Conservation (phyloP, 495 filamentous ascomycete genomes). For the Recurvomyces mirabilis region DNA sequence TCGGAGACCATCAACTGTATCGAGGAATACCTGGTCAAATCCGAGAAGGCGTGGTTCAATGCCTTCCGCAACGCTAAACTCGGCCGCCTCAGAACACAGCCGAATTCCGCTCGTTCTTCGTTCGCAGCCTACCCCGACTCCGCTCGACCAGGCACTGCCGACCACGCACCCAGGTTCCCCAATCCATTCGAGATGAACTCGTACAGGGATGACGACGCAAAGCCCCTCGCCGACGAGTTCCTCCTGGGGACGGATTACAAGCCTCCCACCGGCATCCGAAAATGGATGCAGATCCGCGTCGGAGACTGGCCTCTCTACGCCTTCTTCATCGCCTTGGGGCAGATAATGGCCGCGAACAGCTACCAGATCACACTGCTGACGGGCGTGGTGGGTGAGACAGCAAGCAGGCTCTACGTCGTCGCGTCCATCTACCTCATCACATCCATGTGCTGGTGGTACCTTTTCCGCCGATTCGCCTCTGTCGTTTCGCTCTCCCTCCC, state of each 20-base stretch:
- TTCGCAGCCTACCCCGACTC: slow-evolving; percentile 8
- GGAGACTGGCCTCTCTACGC: slow-evolving; percentile 63
- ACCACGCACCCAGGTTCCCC: slow-evolving; percentile 24
- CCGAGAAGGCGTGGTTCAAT: slow-evolving; percentile 55
- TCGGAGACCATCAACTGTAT: slow-evolving; percentile 51
- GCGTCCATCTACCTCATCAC: slow-evolving; percentile 50
- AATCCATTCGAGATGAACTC: no score
- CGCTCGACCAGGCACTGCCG: slow-evolving; percentile 5
- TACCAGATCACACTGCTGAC: slow-evolving; percentile 58
- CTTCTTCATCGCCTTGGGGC: slow-evolving; percentile 55
- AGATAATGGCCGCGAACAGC: slow-evolving; percentile 56
- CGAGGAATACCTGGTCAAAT: slow-evolving; percentile 49
- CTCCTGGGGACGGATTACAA: slow-evolving; percentile 52
- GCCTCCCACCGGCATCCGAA: slow-evolving; percentile 53
- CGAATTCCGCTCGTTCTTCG: not conserved
- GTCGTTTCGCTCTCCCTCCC: slow-evolving; percentile 45
- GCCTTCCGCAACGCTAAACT: slow-evolving; percentile 44
- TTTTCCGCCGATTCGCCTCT: slow-evolving; percentile 48
- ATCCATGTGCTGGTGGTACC: slow-evolving; percentile 49
- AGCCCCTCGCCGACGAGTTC: no score
- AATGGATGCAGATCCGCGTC: slow-evolving; percentile 30
- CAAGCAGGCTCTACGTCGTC: slow-evolving; percentile 51
- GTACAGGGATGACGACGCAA: no score
- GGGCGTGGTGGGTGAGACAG: slow-evolving; percentile 48
- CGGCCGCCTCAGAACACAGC: slow-evolving; percentile 5